Percentiles rank a stretch among this genome's conserved stretches.
phyloP scores from a whole-genome alignment of 345 rosid genomes.

The Brassica rapa region DNA sequence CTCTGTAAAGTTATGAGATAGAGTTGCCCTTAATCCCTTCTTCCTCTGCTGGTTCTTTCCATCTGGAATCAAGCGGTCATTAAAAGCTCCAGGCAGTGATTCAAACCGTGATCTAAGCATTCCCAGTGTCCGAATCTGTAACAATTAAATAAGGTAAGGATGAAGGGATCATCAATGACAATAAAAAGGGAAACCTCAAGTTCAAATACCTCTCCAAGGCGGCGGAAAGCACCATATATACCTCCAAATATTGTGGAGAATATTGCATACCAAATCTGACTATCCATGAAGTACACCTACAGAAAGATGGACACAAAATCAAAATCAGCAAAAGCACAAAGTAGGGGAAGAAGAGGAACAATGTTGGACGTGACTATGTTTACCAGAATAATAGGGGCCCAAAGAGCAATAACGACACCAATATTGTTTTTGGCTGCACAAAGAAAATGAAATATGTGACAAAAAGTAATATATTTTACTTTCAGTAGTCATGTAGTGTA shows the following conservation, averaged over 20 bases:
- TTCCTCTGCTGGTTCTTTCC: conserved; percentile 64
- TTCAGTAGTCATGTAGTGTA: not conserved
- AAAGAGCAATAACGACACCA: conserved; percentile 90
- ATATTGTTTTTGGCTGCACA: conserved; percentile 95
- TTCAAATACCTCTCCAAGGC: conserved; percentile 90
- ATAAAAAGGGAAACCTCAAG: conserved; percentile 7
- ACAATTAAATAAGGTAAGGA: conserved; percentile 21
- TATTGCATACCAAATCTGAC: conserved; percentile 99
- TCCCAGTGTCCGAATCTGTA: conserved; percentile 94
- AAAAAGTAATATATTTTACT: conserved; percentile 14
- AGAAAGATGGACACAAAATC: conserved; percentile 7
- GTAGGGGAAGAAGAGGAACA: conserved; percentile 11
- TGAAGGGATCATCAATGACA: conserved; percentile 2
- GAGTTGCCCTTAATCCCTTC: conserved; percentile 70
- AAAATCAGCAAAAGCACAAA: conserved; percentile 27
- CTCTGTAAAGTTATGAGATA: conserved; percentile 57
- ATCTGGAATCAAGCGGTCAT: conserved; percentile 74
- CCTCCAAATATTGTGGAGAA: conserved; percentile 97
- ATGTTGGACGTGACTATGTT: conserved; percentile 21
- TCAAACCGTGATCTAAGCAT: conserved; percentile 97
- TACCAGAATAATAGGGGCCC: conserved; percentile 99
- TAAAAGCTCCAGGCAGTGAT: conserved; percentile 88
- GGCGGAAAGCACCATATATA: conserved; percentile 96
- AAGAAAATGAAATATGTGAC: conserved; percentile 25
- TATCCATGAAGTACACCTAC: conserved; percentile 98